Evolutionary conservation across 176 grass and related monocot species (phyloP).

Genomic region (Triticum urartu): DNA sequence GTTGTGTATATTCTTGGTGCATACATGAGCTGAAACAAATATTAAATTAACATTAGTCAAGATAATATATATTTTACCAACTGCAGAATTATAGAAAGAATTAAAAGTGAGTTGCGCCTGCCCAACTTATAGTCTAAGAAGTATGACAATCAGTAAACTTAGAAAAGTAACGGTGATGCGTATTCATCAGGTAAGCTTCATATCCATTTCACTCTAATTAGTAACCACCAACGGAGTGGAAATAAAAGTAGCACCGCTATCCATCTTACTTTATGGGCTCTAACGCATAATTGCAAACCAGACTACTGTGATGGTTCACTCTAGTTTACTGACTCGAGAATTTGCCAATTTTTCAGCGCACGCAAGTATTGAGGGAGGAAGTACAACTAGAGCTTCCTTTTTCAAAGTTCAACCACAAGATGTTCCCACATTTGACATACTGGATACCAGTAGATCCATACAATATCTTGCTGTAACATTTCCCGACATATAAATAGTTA

Average conservation of each 20-base stretch:
- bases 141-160: conserved; percentile 24
- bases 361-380: background rate
- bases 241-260: background rate
- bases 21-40: conserved; percentile 68
- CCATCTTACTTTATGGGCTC: background rate
- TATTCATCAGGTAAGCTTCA: conserved; percentile 14
- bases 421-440: conserved; percentile 2
- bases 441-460: background rate
- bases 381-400: background rate
- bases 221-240: background rate
- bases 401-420: background rate
- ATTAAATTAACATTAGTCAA: conserved; percentile 7
- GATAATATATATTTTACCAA: background rate
- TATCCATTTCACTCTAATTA: conserved; percentile 3
- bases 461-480: background rate
- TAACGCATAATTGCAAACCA: background rate
- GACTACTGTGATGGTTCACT: background rate
- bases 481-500: background rate
- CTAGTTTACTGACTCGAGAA: background rate
- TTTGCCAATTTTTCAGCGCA: background rate
- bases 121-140: background rate
- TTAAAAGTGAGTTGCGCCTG: no score
- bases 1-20: conserved; percentile 58
- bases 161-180: background rate
- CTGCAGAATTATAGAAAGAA: background rate